A percentile compares a stretch with the other conserved stretches of the same genome.
Conservation (phyloP, 805 yeast genomes). For the Myxozyma neglecta region DNA sequence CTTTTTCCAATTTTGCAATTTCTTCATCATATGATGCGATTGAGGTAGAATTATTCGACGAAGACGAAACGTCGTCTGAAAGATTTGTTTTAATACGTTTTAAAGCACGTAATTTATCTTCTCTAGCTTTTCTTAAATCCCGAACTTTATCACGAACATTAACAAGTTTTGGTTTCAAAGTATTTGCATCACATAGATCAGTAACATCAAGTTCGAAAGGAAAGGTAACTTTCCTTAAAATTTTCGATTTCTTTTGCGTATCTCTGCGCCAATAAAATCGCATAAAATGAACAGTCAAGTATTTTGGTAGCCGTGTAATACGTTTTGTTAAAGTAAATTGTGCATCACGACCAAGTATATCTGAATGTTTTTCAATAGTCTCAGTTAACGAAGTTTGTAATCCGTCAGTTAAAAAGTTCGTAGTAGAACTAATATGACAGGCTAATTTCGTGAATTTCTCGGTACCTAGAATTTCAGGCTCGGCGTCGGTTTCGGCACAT, state of each 20-base stretch:
- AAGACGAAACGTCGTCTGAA: neutral
- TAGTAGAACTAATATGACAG: constrained; percentile 83
- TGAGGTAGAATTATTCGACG: constrained; percentile 29
- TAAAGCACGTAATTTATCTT: constrained; percentile 69
- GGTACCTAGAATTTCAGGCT: constrained; percentile 46
- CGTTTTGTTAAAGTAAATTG: constrained; percentile 57
- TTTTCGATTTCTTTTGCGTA: constrained; percentile 85
- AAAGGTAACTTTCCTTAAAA: constrained; percentile 88
- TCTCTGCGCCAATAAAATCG: constrained; percentile 96
- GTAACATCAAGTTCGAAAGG: constrained; percentile 90
- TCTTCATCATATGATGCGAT: constrained; percentile 33
- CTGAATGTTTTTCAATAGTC: constrained; percentile 72
- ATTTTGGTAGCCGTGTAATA: constrained; percentile 80
- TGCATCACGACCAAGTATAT: constrained; percentile 68
- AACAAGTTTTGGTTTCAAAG: constrained; percentile 63
- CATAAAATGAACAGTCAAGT: constrained; percentile 86
- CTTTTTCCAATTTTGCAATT: constrained; percentile 19
- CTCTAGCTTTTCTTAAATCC: constrained; percentile 69
- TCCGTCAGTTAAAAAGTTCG: constrained; percentile 89
- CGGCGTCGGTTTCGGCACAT: constrained; percentile 59
- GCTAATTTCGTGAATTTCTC: constrained; percentile 71
- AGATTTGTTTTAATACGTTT: constrained; percentile 53
- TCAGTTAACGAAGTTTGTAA: constrained; percentile 72
- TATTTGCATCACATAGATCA: constrained; percentile 82
- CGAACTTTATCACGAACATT: constrained; percentile 75